These are phyloP conservation scores for Colletotrichum sublineola DNA, from an alignment of 2,329 filamentous ascomycete genomes.

Conservation along the genomic window DNA sequence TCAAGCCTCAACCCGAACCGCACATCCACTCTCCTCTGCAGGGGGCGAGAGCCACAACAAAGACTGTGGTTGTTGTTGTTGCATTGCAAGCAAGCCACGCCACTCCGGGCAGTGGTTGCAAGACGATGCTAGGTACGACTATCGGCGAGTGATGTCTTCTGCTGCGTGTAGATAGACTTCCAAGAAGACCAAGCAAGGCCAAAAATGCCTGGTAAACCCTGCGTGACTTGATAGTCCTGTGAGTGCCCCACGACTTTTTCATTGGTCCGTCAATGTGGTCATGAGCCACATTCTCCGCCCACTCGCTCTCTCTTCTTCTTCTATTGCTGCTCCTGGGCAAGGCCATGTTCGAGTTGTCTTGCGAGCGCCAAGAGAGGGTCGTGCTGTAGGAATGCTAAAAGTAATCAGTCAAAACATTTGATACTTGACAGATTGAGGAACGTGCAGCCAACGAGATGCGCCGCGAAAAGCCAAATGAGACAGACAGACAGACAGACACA, in stretches of 20 bases:
- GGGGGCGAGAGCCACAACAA: not conserved
- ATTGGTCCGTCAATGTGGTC: conserved; percentile 16
- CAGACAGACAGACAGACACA: not conserved
- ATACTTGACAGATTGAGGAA: conserved; percentile 29
- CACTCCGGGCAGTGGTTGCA: conserved; percentile 26
- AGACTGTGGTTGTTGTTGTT: not conserved
- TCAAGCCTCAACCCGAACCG: conserved; percentile 6
- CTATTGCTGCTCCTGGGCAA: not conserved
- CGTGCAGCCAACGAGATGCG: not conserved
- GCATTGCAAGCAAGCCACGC: conserved; percentile 9
- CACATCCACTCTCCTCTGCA: conserved; percentile 1
- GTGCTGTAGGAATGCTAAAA: conserved; percentile 7
- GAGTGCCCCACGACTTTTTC: conserved; percentile 4
- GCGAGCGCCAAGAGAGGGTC: not conserved
- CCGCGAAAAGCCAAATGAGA: conserved; percentile 6
- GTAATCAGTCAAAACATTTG: conserved; percentile 3
- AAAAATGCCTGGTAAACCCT: conserved; percentile 14
- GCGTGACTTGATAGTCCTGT: conserved; percentile 14
- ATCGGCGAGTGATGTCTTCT: not conserved
- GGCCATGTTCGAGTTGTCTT: conserved; percentile 26
- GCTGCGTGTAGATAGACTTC: no score
- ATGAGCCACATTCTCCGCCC: conserved; percentile 29
- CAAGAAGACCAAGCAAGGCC: not conserved
- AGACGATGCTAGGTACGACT: not conserved
- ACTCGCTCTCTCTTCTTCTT: not conserved